Conservation (phyloP, 306 rosid genomes). For the Comarum palustre region DNA sequence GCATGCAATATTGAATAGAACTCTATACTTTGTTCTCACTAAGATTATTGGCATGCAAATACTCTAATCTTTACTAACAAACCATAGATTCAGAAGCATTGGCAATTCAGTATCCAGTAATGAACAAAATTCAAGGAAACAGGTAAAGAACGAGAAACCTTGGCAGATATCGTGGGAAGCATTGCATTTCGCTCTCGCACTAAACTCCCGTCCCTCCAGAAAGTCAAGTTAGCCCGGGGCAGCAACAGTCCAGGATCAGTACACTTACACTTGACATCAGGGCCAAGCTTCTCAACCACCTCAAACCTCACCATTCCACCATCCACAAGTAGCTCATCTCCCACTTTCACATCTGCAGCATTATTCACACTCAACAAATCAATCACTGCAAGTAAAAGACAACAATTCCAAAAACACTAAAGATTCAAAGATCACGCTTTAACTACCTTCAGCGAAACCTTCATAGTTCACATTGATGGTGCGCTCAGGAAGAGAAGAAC, state of each 20-base stretch:
- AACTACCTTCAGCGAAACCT: constrained; percentile 89
- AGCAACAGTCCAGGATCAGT: constrained; percentile 95
- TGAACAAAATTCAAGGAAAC: neutral
- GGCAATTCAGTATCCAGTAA: neutral
- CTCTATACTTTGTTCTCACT: neutral
- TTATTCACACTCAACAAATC: constrained; percentile 9
- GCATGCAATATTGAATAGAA: neutral
- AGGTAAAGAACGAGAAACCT: constrained; percentile 43
- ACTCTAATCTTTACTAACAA: neutral
- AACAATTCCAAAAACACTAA: neutral
- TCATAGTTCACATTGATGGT: constrained; percentile 84
- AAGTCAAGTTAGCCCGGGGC: constrained; percentile 95
- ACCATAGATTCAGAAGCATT: neutral
- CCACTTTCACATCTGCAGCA: constrained; percentile 76
- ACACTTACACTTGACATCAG: constrained; percentile 89
- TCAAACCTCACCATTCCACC: constrained; percentile 99
- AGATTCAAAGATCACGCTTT: neutral
- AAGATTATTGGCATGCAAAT: neutral
- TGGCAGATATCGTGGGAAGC: constrained; percentile 97
- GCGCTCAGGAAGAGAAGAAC: constrained; percentile 69
- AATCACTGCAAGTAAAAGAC: neutral
- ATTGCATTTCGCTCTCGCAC: constrained; percentile 90
- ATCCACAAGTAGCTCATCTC: constrained; percentile 94
- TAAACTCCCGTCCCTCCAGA: constrained; percentile 95
- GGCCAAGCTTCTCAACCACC: constrained; percentile 90